Conservation (phyloP, 495 filamentous ascomycete genomes). For the Bryoglossum gracile region DNA sequence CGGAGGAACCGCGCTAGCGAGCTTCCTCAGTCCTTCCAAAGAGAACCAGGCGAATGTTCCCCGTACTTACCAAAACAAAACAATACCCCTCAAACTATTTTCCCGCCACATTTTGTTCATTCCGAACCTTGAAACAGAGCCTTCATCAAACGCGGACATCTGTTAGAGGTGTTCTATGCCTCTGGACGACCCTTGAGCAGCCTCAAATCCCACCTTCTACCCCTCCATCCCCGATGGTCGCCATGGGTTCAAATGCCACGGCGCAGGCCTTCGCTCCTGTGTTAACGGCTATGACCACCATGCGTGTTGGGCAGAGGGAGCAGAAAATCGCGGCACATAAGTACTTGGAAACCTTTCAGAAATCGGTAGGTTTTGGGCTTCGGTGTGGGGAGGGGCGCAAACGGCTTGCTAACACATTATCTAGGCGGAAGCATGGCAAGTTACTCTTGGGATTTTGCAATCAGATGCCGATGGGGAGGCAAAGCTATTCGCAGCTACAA, state of each 20-base stretch:
- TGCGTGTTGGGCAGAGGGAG: slow-evolving; percentile 75
- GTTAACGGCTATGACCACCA: slow-evolving; percentile 78
- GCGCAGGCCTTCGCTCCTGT: slow-evolving; percentile 70
- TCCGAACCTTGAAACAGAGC: not conserved
- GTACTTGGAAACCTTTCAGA: slow-evolving; percentile 93
- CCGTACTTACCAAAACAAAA: not conserved
- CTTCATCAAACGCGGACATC: too few relatives aligned
- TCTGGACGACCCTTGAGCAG: slow-evolving; percentile 1
- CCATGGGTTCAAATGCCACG: slow-evolving; percentile 39
- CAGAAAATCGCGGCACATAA: slow-evolving; percentile 87
- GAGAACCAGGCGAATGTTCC: too few relatives aligned
- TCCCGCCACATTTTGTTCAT: not conserved
- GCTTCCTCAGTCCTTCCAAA: too few relatives aligned
- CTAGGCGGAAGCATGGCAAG: slow-evolving; percentile 83
- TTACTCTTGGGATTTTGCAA: slow-evolving; percentile 78
- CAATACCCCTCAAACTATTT: not conserved
- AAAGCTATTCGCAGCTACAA: slow-evolving; percentile 93
- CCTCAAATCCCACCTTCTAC: slow-evolving; percentile 8
- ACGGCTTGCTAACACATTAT: too few relatives aligned
- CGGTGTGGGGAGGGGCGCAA: too few relatives aligned
- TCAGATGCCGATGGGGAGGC: slow-evolving; percentile 68
- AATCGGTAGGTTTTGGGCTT: slow-evolving; percentile 88
- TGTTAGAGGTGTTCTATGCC: slow-evolving; percentile 1
- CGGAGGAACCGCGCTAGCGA: too few relatives aligned
- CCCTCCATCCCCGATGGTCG: slow-evolving; percentile 23